Evolutionary conservation across 2,329 filamentous ascomycete genomes (phyloP), one percentile per base, ranked within the genome.

Genomic region (Fusarium odoratissimum): DNA sequence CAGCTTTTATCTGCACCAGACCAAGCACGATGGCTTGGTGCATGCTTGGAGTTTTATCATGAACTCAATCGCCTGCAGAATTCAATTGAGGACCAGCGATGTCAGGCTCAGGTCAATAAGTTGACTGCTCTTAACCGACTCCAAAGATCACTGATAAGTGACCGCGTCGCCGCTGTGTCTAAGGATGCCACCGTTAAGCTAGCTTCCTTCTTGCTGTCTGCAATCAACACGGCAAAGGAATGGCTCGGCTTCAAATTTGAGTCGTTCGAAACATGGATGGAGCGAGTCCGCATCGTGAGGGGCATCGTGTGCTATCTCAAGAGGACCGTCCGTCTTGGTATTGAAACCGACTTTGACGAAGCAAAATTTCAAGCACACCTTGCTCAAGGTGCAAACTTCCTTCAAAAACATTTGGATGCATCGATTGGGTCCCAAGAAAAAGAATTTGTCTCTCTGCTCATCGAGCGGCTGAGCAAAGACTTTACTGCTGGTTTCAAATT

Each of bases 401-500:
- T 90, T 3, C 78, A 81, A n/a, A 77, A 78, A 6, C 79, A 81
- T 28, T 56, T 82, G 8, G 52, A 75, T 42, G 67, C 71, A 5
- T 67, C 76, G 5, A 41, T 69, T 4, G 74, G 76, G 13, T 74
- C 80, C 13, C 62, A 64, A 4, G 78, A 81, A 38, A 78, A 75
- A 6, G 77, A 82, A 4, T 81, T 90, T n/a, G 76, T 84, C 8
- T 75, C 77, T 3, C 71, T 78, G 14, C 77, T 89, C 40, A 74
- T 84, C 3, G 76, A 80, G 1, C 84, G 81, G 10, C 76, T 91
- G 5, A 82, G 86, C 46, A 83, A 83, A 42, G 86, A 86, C 55
- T 95, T 97, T 77, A 86, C 89, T 30, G 87, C 89, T 21, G 91
- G 90, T 4, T 95, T 95, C 83, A 90, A 90, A 61, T 83, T 97